Evolutionary conservation across 768 basidiomycete species (phyloP).

Genomic region (Naganishia onofrii): DNA sequence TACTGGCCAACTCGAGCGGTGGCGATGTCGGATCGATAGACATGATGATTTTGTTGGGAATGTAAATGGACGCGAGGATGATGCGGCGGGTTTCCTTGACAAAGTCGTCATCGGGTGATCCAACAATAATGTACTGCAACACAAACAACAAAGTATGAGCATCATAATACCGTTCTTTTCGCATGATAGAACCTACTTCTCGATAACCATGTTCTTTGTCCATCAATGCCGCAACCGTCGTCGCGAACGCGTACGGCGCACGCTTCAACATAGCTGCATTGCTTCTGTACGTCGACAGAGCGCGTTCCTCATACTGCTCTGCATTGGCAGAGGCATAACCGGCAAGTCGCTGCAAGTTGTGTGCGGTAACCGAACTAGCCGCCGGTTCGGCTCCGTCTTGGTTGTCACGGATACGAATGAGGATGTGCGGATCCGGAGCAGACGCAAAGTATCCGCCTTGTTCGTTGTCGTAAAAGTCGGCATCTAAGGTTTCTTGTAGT

Average conservation of each 20-base stretch:
- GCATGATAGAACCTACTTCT: constrained; percentile 34
- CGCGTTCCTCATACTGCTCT: constrained; percentile 35
- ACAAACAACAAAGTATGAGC: background rate
- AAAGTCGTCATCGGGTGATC: constrained; percentile 39
- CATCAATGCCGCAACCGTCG: constrained; percentile 38
- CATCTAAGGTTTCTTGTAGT: constrained; percentile 54
- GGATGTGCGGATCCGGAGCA: constrained; percentile 52
- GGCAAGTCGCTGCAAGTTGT: constrained; percentile 40
- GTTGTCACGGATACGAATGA: constrained; percentile 46
- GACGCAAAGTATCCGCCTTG: constrained; percentile 55
- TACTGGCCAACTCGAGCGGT: constrained; percentile 32
- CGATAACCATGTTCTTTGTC: constrained; percentile 39
- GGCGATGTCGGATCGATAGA: constrained; percentile 54
- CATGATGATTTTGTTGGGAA: constrained; percentile 67
- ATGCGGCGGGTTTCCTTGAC: constrained; percentile 66
- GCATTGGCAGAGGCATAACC: constrained; percentile 32
- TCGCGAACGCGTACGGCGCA: constrained; percentile 41
- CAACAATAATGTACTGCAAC: constrained; percentile 39
- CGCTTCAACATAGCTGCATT: constrained; percentile 39
- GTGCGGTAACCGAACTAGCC: constrained; percentile 38
- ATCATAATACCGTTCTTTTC: background rate
- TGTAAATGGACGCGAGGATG: constrained; percentile 63
- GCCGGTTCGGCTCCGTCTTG: constrained; percentile 47
- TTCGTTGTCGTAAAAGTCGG: constrained; percentile 54
- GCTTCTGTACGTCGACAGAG: constrained; percentile 30